Evolutionary conservation across 768 basidiomycete species (phyloP).

Genomic region (Lactarius evosmus): DNA sequence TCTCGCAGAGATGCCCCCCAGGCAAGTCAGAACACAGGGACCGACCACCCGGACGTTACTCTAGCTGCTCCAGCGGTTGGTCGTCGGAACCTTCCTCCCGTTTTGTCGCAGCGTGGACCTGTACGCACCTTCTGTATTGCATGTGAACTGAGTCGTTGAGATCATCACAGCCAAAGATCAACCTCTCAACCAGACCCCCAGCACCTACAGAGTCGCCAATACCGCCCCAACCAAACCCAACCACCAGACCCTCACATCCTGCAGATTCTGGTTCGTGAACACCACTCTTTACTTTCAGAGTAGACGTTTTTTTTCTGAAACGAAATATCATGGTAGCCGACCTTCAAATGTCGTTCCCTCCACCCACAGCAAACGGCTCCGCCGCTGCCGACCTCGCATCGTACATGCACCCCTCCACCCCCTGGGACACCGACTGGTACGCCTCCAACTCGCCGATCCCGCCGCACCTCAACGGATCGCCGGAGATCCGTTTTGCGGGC

Average conservation of each 20-base stretch:
- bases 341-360: conserved; percentile 37
- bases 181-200: conserved; percentile 18
- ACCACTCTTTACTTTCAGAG: neutral
- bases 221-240: neutral
- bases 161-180: conserved; percentile 22
- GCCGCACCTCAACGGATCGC: conserved; percentile 34
- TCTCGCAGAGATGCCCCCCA: neutral
- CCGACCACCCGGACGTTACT: neutral
- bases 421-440: conserved; percentile 46
- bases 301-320: neutral
- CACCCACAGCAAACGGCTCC: conserved; percentile 36
- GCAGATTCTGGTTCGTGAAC: conserved; percentile 1
- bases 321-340: conserved; percentile 13
- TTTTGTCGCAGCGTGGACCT: conserved; percentile 11
- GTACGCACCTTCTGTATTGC: neutral
- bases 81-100: conserved; percentile 17
- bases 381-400: conserved; percentile 43
- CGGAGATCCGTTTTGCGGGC: conserved; percentile 32
- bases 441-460: conserved; percentile 33
- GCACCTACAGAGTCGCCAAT: neutral
- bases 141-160: neutral
- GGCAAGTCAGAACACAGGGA: neutral
- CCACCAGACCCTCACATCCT: neutral
- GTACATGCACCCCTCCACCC: conserved; percentile 43
- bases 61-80: neutral